phyloP scores from a whole-genome alignment of 495 filamentous ascomycete genomes.

The Penicillium flavigenum region DNA sequence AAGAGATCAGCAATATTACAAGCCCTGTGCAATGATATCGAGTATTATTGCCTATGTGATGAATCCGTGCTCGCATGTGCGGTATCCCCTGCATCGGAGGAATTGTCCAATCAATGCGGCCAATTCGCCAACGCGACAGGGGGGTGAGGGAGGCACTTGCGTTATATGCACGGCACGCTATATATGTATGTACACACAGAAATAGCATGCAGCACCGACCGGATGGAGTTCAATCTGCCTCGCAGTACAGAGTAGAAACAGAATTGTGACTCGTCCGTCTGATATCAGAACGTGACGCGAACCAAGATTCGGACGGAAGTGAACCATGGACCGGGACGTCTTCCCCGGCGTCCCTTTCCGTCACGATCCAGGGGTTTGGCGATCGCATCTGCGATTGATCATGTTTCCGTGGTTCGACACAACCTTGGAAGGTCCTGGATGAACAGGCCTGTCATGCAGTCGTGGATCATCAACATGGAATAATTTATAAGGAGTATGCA shows the following conservation, averaged over 20 bases:
- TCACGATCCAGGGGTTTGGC: slow-evolving; percentile 16
- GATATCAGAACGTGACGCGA: slow-evolving; percentile 10
- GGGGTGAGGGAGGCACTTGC: background rate
- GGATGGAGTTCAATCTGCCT: background rate
- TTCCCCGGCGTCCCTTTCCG: slow-evolving; percentile 27
- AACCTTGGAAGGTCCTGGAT: background rate
- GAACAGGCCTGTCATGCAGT: background rate
- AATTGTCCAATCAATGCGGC: slow-evolving; percentile 3
- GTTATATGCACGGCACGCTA: slow-evolving; percentile 4
- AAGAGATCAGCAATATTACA: slow-evolving; percentile 3
- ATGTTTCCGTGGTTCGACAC: slow-evolving; percentile 4
- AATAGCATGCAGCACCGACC: background rate
- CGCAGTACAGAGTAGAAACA: background rate
- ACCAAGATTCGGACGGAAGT: slow-evolving; percentile 24
- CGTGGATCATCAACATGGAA: background rate
- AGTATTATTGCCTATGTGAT: slow-evolving; percentile 8
- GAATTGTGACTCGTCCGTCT: background rate
- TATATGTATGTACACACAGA: background rate
- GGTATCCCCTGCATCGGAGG: slow-evolving; percentile 14
- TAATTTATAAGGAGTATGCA: background rate
- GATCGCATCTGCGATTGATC: slow-evolving; percentile 7
- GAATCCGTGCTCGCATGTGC: slow-evolving; percentile 1
- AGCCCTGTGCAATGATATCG: background rate
- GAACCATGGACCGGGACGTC: slow-evolving; percentile 28
- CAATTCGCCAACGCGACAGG: slow-evolving; percentile 6